Percentiles rank a stretch among this genome's conserved stretches.
Evolutionary conservation across 129 eudicot genomes (phyloP).

Genomic region (Erigeron canadensis): DNA sequence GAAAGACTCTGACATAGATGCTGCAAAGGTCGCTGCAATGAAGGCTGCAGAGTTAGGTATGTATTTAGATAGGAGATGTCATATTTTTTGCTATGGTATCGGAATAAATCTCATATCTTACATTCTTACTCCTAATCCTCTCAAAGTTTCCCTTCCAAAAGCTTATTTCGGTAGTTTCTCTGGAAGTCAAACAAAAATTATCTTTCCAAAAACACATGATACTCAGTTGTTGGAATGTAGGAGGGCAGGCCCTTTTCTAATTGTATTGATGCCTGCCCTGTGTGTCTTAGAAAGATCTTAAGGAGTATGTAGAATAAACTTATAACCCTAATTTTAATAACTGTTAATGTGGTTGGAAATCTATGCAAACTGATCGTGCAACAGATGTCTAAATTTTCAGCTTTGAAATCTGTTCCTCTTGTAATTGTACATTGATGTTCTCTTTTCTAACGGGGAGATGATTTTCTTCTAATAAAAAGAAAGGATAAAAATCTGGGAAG

Average conservation of each 20-base stretch:
- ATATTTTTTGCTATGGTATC: not conserved
- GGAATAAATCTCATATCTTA: not conserved
- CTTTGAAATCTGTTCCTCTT: not conserved
- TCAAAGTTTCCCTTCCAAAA: not conserved
- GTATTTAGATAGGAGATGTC: not conserved
- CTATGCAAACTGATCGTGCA: not conserved
- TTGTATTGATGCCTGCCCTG: too few species aligned
- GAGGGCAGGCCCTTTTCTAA: too few species aligned
- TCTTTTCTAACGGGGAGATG: not conserved
- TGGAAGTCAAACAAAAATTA: too few species aligned
- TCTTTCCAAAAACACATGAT: too few species aligned
- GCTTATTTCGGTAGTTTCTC: not conserved
- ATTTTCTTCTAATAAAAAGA: not conserved
- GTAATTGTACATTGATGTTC: not conserved
- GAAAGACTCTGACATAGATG: slow-evolving; percentile 80
- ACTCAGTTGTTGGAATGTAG: too few species aligned
- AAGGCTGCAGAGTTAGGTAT: slow-evolving; percentile 97
- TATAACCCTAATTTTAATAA: not conserved
- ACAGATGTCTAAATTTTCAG: not conserved
- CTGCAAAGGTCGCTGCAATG: slow-evolving; percentile 96
- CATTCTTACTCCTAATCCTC: not conserved
- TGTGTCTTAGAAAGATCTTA: too few species aligned
- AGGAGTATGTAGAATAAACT: too few species aligned
- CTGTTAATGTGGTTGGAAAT: not conserved
- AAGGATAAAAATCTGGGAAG: too few species aligned